phyloP scores from a whole-genome alignment of 805 yeast genomes.

The Candida taoyuanica region DNA sequence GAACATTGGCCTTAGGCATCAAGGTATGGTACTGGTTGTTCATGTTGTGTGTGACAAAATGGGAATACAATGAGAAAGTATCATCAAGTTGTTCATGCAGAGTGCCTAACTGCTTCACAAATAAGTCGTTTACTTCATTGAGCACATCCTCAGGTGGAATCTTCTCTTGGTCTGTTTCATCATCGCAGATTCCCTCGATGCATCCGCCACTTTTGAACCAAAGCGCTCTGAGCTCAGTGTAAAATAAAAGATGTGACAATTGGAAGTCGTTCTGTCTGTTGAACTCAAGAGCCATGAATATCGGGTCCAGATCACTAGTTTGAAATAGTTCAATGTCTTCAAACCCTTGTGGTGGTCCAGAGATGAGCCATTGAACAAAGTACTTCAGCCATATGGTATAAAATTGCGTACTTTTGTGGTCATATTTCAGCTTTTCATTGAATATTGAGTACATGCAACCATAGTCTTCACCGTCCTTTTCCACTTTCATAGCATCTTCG shows the following conservation, averaged over 20 bases:
- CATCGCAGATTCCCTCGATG: constrained; percentile 6
- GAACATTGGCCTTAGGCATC: constrained; percentile 35
- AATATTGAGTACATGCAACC: constrained; percentile 1
- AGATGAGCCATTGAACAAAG: constrained; percentile 4
- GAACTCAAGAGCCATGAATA: not conserved
- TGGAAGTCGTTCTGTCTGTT: not conserved
- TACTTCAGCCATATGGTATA: constrained; percentile 4
- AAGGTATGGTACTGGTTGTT: constrained; percentile 30
- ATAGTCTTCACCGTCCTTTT: constrained; percentile 1
- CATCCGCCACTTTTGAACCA: constrained; percentile 2
- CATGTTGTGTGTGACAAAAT: constrained; percentile 33
- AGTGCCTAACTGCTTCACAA: constrained; percentile 29
- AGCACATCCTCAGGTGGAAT: not conserved
- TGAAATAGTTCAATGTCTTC: constrained; percentile 3
- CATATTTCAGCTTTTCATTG: not conserved
- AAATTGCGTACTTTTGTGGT: constrained; percentile 3
- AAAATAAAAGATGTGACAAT: not conserved
- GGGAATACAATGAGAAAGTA: constrained; percentile 37
- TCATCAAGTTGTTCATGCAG: constrained; percentile 41
- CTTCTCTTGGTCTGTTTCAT: not conserved
- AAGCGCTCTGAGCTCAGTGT: not conserved
- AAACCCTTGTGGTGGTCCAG: constrained; percentile 1
- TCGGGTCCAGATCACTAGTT: constrained; percentile 1
- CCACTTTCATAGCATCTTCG: constrained; percentile 1
- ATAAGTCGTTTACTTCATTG: not conserved